Conservation (phyloP, 2,329 filamentous ascomycete species). For the Teratosphaeria destructans region DNA sequence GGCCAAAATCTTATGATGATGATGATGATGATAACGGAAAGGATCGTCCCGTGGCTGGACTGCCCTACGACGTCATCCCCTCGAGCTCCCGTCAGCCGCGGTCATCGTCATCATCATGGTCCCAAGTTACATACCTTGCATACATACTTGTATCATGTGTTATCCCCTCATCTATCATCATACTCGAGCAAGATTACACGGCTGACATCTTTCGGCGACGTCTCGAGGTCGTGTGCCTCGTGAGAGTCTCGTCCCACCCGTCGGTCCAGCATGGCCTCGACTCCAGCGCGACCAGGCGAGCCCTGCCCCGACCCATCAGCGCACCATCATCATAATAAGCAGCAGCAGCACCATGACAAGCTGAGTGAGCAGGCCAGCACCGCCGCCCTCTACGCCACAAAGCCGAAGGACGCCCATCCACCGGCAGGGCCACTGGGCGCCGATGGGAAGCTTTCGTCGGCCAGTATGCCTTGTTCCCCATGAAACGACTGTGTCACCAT, state of each 20-base stretch:
- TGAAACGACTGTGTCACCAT: not conserved
- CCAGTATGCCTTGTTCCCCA: constrained; percentile 34
- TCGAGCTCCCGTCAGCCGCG: not conserved
- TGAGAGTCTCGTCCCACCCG: not conserved
- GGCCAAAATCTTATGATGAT: not conserved
- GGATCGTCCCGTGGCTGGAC: no score
- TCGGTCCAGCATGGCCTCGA: constrained; percentile 3
- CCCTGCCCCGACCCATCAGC: constrained; percentile 36
- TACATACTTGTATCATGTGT: not conserved
- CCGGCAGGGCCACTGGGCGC: constrained; percentile 29
- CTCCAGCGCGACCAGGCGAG: not conserved
- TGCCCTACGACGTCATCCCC: not conserved
- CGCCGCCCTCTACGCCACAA: constrained; percentile 48
- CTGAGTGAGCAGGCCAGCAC: constrained; percentile 46
- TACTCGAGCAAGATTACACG: not conserved
- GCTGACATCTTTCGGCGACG: not conserved
- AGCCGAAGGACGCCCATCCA: constrained; percentile 21
- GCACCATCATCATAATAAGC: constrained; percentile 8
- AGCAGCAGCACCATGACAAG: constrained; percentile 22
- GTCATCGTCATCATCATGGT: not conserved
- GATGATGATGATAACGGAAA: no score
- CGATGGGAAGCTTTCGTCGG: constrained; percentile 47
- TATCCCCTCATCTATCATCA: not conserved
- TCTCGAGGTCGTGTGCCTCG: not conserved
- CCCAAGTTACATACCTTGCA: not conserved